Base-by-base conservation (phyloP, 768 basidiomycete genomes). In the Boletus sp. region DNA sequence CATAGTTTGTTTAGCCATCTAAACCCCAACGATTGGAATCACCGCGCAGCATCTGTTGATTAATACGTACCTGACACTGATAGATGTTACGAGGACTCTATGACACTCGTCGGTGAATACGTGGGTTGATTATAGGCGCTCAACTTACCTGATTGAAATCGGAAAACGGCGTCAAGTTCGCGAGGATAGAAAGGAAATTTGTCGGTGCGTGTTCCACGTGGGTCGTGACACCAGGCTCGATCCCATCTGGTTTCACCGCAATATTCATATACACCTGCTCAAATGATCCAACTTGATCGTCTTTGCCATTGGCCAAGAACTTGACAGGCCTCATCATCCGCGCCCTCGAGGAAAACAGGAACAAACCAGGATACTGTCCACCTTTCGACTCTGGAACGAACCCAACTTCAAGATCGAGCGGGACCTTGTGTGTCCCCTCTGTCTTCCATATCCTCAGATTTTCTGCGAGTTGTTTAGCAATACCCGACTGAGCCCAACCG, bases 1-100 rank as follows among this genome's bases (percentile, higher is more conserved):
- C 97, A 99, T 99, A 2, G 92, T 90, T 84, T 99, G 97, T 78
- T 99, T 99, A 71, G 95, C 94, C 97, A 99, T 99, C 89, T 98
- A 71, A 53, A 59, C 30, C n/a, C 20, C 15, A 46, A 46, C 17
- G 12, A 30, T 71, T 49, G 62, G 49, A 28, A 28, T 47, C 42
- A 39, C 30, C 33, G 18, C 18, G 42, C 10, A 46, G 42, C 30
- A 44, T 15, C n/a, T 32, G 30, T 36, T 15, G 18, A 45, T 28
- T 11, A 29, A 44, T 42, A 63, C 71, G 33, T 65, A 90, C 90
- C 82, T 93, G 92, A 73, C 94, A 97, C 71, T 96, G 90, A 66
- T 94, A 94, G 54, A 94, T 94, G 66, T 94, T 94, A 67, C 92
- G 84, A 29, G 92, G 92, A 75, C 87, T 90, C 88, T 93, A 20